Evolutionary conservation across 495 filamentous ascomycete genomes (phyloP), one percentile per base, ranked within the genome.

Genomic region (Diplogelasinospora grovesii): DNA sequence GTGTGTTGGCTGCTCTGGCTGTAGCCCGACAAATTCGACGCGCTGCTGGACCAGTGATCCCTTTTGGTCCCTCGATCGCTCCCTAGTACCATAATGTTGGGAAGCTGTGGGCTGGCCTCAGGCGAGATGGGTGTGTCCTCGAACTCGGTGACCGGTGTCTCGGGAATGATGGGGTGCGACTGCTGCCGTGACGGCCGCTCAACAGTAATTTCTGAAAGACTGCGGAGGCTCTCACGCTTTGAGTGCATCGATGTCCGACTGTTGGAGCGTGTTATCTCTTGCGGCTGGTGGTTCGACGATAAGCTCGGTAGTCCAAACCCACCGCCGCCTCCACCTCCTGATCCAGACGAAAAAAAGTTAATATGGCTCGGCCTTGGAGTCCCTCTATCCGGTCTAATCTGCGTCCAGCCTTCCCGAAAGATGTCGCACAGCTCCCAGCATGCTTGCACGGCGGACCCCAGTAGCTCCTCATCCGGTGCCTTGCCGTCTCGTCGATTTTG

Each of bases 381-480:
- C 18, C 83, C 86, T 23, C 87, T 72, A 43, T 94, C 88, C 4
- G 89, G 86, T 28, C 83, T 78, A 22, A 92, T 78, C 56, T 94
- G 82, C 20, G 87, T 88, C 88, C 88, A 95, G 8, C 89, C 88
- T 67, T 92, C 85, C 23, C 88, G 75, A 66, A 94, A 95, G 33
- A 95, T 79, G 64, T 95, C 89, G 58, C 86, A 93, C 19, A 95
- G 77, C 49, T 94, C 89, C 89, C 89, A 95, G 61, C 89, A 95
- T 5, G 89, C 84, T 53, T 94, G 88, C 3, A 95, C 82, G 0
- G 89, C 86, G 3, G 85, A 89, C 11, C 85, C 81, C 5, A 94
- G 71, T 5, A 94, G 68, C 50, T 92, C 87, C 54, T 89, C 85
- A 52, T 93, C 86, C 0, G 85, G 67, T 0, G 65, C 58, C 51